Percentiles rank a stretch among this genome's conserved stretches.
phyloP scores from a whole-genome alignment of 495 filamentous ascomycete species.

The Cercophora scortea region DNA sequence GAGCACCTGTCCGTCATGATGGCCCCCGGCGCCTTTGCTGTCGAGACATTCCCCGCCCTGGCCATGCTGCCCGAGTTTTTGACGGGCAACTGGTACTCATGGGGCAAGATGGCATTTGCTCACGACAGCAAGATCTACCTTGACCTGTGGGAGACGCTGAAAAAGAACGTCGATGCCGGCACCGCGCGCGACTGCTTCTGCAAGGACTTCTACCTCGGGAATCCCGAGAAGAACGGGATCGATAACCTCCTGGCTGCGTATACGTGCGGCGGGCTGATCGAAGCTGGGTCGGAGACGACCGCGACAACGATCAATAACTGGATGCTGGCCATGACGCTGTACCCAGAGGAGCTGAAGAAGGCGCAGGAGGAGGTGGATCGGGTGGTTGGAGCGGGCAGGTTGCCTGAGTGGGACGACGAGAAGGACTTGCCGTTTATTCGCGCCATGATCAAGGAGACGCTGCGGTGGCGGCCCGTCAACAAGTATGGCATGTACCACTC shows the following conservation, averaged over 20 bases:
- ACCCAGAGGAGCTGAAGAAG: slow-evolving; percentile 39
- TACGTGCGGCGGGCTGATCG: slow-evolving; percentile 27
- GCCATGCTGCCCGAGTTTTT: not conserved
- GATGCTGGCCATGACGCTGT: slow-evolving; percentile 35
- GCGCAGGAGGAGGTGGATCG: slow-evolving; percentile 33
- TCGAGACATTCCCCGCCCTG: slow-evolving; percentile 10
- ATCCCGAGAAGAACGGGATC: slow-evolving; percentile 9
- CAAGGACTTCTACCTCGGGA: slow-evolving; percentile 6
- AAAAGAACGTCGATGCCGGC: slow-evolving; percentile 1
- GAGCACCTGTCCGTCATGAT: slow-evolving; percentile 4
- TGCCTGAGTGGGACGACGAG: slow-evolving; percentile 20
- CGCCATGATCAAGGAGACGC: slow-evolving; percentile 20
- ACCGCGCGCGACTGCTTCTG: slow-evolving; percentile 8
- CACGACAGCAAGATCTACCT: slow-evolving; percentile 14
- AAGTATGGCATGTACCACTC: slow-evolving; percentile 42
- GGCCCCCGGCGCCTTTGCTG: slow-evolving; percentile 15
- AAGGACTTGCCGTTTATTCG: slow-evolving; percentile 15
- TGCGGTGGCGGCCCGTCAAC: slow-evolving; percentile 48
- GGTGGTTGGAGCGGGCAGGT: slow-evolving; percentile 19
- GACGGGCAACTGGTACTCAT: not conserved
- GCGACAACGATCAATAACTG: slow-evolving; percentile 23
- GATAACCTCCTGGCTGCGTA: slow-evolving; percentile 21
- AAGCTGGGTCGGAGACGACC: slow-evolving; percentile 35
- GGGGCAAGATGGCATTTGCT: slow-evolving; percentile 2
- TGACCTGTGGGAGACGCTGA: not conserved